Conservation (phyloP, 2,329 filamentous ascomycete genomes). For the Dothiorella sarmentorum region DNA sequence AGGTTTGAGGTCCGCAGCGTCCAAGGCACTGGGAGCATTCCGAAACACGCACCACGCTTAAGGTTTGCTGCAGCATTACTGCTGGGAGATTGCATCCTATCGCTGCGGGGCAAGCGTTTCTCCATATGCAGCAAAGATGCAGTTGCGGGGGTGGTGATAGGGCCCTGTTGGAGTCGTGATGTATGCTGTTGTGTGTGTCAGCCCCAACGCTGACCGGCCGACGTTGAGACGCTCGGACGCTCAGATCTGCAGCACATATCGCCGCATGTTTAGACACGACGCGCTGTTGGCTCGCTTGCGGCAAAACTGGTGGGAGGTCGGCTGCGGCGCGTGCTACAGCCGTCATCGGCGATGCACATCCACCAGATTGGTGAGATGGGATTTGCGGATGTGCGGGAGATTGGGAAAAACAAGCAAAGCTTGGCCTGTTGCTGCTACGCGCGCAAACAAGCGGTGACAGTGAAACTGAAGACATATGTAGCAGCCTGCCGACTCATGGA, state of each 20-base stretch:
- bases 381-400: slow-evolving; percentile 16
- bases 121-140: background rate
- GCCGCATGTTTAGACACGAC: background rate
- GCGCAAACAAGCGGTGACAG: background rate
- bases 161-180: background rate
- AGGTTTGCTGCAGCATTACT: background rate
- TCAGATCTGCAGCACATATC: slow-evolving; percentile 6
- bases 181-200: background rate
- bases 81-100: background rate
- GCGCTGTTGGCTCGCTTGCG: slow-evolving; percentile 2
- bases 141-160: background rate
- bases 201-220: background rate
- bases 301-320: background rate
- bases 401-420: slow-evolving; percentile 11
- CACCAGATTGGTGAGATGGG: slow-evolving; percentile 1
- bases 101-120: too few species aligned
- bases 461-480: background rate
- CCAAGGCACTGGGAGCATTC: background rate
- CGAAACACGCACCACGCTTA: background rate
- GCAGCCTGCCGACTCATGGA: slow-evolving; percentile 6
- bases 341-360: slow-evolving; percentile 8
- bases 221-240: background rate
- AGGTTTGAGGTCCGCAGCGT: background rate
- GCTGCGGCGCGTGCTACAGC: slow-evolving; percentile 10
- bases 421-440: slow-evolving; percentile 1